Percentiles rank a stretch among this genome's conserved stretches.
phyloP scores from a whole-genome alignment of 2,329 filamentous ascomycete genomes.

The Trichothecium sympodiale region DNA sequence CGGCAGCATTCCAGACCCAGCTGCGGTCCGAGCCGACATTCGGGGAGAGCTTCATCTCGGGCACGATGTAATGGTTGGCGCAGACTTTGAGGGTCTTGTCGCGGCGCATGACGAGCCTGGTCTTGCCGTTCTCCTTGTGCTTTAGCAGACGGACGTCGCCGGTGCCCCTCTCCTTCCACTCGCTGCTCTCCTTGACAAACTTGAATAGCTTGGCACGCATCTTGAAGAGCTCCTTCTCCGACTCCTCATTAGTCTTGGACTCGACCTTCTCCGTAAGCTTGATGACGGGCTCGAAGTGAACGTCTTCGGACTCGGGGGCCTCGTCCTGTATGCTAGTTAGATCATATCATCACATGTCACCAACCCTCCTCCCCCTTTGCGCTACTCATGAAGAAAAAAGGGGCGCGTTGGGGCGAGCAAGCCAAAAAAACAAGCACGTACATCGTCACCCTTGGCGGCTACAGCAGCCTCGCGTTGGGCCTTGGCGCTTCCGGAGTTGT shows the following conservation, averaged over 20 bases:
- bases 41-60: constrained; percentile 97
- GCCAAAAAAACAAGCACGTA: constrained; percentile 17
- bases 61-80: constrained; percentile 98
- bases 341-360: not conserved
- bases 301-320: constrained; percentile 79
- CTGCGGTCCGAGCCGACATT: constrained; percentile 97
- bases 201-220: constrained; percentile 99
- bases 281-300: constrained; percentile 95
- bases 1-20: constrained; percentile 98
- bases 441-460: constrained; percentile 37
- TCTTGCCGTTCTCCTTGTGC: constrained; percentile 98
- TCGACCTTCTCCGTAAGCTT: constrained; percentile 95
- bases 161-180: constrained; percentile 99
- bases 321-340: constrained; percentile 35
- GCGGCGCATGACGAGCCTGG: constrained; percentile 91
- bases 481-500: constrained; percentile 83
- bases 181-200: constrained; percentile 81
- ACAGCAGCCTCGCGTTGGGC: constrained; percentile 51
- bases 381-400: no score
- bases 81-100: constrained; percentile 99
- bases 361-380: not conserved
- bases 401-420: no score
- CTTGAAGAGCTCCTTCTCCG: constrained; percentile 96
- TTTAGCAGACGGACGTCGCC: constrained; percentile 93
- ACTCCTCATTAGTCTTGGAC: constrained; percentile 95